Evolutionary conservation across 345 rosid genomes (phyloP).

Genomic region (Rhizophora mangle): DNA sequence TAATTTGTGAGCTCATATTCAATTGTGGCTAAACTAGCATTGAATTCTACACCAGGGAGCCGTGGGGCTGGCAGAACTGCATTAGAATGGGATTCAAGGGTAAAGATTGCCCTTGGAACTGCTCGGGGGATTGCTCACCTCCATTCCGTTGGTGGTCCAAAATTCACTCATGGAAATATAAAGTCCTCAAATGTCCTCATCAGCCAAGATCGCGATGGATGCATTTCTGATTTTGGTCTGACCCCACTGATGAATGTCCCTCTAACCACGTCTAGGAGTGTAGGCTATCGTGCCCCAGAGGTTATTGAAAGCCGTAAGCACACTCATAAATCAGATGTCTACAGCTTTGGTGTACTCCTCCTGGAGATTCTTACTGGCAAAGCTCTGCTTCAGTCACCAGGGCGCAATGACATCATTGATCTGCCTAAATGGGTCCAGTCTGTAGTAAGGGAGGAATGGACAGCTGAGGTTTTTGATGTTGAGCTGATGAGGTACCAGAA

Average conservation of each 20-base stretch:
- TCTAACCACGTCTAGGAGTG: conserved; percentile 47
- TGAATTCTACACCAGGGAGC: conserved; percentile 42
- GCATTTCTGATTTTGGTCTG: conserved; percentile 69
- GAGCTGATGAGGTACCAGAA: conserved; percentile 74
- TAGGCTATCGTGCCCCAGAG: conserved; percentile 78
- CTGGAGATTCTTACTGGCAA: conserved; percentile 83
- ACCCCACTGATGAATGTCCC: conserved; percentile 64
- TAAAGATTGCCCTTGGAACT: conserved; percentile 59
- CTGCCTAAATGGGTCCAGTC: conserved; percentile 92
- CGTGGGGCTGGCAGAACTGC: conserved; percentile 53
- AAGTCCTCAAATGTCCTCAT: conserved; percentile 81
- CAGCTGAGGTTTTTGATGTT: conserved; percentile 85
- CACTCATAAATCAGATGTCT: conserved; percentile 65
- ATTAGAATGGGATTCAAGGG: conserved; percentile 67
- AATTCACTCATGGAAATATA: conserved; percentile 76
- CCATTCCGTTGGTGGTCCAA: conserved; percentile 66
- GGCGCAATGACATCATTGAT: conserved; percentile 66
- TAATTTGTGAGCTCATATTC: neutral
- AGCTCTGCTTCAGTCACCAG: conserved; percentile 68
- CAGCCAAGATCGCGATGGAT: conserved; percentile 47
- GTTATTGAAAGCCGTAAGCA: conserved; percentile 73
- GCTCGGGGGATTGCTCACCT: conserved; percentile 75
- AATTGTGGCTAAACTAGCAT: conserved; percentile 5
- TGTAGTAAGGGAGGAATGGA: conserved; percentile 85
- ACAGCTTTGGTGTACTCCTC: conserved; percentile 74